These are phyloP conservation scores for Firmiana major DNA, from an alignment of 345 rosid genomes.

Conservation along the genomic window DNA sequence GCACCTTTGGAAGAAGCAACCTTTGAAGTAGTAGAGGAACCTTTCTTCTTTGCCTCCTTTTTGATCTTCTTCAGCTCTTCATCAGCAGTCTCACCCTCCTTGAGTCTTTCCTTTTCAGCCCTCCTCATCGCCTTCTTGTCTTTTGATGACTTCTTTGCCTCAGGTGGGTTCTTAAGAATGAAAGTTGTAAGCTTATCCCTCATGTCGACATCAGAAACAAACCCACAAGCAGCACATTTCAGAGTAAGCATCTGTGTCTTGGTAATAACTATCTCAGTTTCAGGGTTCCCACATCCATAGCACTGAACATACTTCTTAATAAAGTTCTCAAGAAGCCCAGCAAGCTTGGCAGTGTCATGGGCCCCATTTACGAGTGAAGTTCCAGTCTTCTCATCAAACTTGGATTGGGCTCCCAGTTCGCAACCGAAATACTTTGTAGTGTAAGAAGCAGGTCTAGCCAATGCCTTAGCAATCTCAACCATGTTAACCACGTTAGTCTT, in stretches of 20 bases:
- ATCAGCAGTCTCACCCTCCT: conserved; percentile 83
- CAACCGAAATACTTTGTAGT: conserved; percentile 80
- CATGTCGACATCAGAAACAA: conserved; percentile 80
- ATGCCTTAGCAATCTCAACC: conserved; percentile 90
- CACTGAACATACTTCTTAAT: conserved; percentile 89
- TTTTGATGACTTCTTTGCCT: conserved; percentile 52
- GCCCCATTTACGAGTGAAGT: conserved; percentile 76
- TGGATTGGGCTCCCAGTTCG: conserved; percentile 90
- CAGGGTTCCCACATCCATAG: conserved; percentile 86
- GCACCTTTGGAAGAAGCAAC: conserved; percentile 30
- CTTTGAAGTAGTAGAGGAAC: conserved; percentile 34
- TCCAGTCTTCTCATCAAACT: conserved; percentile 77
- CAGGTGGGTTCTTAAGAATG: conserved; percentile 77
- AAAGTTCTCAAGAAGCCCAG: conserved; percentile 65
- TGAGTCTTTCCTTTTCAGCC: conserved; percentile 87
- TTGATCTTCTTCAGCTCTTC: conserved; percentile 66
- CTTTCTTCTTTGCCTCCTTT: conserved; percentile 61
- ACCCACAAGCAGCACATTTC: conserved; percentile 84
- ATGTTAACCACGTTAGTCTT: conserved; percentile 86
- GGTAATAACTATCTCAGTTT: conserved; percentile 63
- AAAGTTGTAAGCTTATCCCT: conserved; percentile 77
- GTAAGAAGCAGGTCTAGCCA: conserved; percentile 81
- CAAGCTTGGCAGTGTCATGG: conserved; percentile 69
- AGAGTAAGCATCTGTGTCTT: conserved; percentile 66
- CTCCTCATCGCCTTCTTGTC: conserved; percentile 81